Base-by-base conservation (phyloP, 352 stramenopile species). In the Phytophthora kernoviae region DNA sequence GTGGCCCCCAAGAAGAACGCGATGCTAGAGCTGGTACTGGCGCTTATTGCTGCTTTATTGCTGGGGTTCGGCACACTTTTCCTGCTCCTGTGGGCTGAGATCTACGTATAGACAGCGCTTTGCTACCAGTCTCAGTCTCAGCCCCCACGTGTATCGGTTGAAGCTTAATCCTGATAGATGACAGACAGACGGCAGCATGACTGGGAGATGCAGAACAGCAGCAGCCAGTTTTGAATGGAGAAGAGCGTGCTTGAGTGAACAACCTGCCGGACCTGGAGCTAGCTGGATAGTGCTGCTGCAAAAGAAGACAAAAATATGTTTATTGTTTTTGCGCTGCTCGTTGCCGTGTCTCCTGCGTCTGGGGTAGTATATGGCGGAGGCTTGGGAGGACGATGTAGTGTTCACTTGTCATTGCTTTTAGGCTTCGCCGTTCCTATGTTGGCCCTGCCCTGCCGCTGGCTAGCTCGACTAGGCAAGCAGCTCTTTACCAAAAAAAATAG, bases 51-150 rank as follows among this genome's bases (percentile, higher is more conserved):
- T 0, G 79, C 87, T 21, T 60, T 93, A 55, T 73, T 95, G 27
- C 68, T 95, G 18, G 87, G 87, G 32, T 91, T 90, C 58, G 84
- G 84, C 60, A 81, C 87, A 54, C 79, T 95, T 27, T 95, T 95
- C 62, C 74, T 95, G 52, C 91, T 95, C 66, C 77, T 95, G 14
- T 95, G 84, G 87, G 84, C 82, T 45, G 87, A 93, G 68, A 87
- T 95, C 73, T 95, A 95, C 79, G 84, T 93, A 59, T 95, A 81
- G 76, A 51, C 22, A 47, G 3, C n/a, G 11, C 22, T 24, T 10
- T 21, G 20, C 20, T 14, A 43, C 9, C 34, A 40, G 53, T 20
- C 12, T 36, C 11, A 43, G 42, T 32, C 49, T 33, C 33, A 42
- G 20, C 20, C 26, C 39, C 24, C 39, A 49, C 41, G 51, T 45